Conservation (phyloP, 2,329 filamentous ascomycete genomes). For the Colletotrichum salicis region DNA sequence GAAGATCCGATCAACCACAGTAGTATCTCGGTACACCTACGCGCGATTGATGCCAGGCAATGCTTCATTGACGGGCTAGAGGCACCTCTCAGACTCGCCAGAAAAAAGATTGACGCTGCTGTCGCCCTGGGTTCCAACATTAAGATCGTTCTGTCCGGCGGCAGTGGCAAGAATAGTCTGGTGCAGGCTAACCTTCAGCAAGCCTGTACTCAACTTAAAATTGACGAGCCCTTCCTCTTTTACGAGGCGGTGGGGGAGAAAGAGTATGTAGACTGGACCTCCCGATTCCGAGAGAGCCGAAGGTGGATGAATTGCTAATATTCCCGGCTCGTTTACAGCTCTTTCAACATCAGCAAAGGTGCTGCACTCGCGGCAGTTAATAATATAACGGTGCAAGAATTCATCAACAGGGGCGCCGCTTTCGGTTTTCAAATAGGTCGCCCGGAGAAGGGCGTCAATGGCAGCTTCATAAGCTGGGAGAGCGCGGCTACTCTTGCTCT, state of each 20-base stretch:
- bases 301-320: background rate
- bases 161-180: background rate
- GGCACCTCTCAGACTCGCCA: background rate
- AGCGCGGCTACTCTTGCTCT: background rate
- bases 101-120: background rate
- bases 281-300: rapidly evolving
- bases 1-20: background rate
- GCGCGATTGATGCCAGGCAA: background rate
- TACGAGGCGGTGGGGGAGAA: background rate
- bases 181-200: background rate
- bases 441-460: background rate
- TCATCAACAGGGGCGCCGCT: background rate
- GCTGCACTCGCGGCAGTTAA: background rate
- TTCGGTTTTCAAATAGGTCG: background rate
- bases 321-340: background rate
- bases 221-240: background rate
- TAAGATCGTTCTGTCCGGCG: background rate
- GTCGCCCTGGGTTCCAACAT: background rate
- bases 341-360: background rate
- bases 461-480: background rate
- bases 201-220: background rate
- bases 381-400: background rate
- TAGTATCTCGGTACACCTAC: background rate
- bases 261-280: background rate
- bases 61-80: background rate